Evolutionary conservation across 768 basidiomycete species (phyloP), one percentile per base, ranked within the genome.

Genomic region (Leccinum fibrillosum): DNA sequence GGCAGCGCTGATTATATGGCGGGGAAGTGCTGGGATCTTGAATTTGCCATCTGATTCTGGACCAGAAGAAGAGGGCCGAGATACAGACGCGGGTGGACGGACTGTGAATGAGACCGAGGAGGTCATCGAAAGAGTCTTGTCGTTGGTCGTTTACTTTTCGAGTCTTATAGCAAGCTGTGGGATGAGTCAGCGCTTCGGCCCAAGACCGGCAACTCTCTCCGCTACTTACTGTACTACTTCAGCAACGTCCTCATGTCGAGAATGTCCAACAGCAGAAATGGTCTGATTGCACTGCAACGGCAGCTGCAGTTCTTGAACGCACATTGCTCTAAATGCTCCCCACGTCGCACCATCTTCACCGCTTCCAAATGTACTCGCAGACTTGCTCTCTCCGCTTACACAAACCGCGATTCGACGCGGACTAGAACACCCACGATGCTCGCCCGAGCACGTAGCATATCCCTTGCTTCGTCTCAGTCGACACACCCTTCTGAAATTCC

Each of bases 41-140:
- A 87, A 86, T 19, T 71, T 69, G 0, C 74, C 70, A 60, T 86
- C 86, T 0, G 85, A 85, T 42, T 88, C 89, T 45, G 81, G 77
- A 10, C 84, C 86, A 32, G 86, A 81, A 0, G 89, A 89, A 0
- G 78, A 69, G 17, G 81, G 79, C 11, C 88, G 80, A 6, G 89
- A 87, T 0, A 78, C 69, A 1, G 90, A 37, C 15, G 7, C 8
- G 8, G 37, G 88, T 0, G 85, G 81, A 45, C 91, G 84, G 57
- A 96, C 80, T 2, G 89, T 94, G 73, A 96, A 95, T 1, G 93
- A 94, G 42, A 94, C 81, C 62, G 84, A 82, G 21, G 69, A 61
- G 17, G 67, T 63, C n/a, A 68, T 55, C 10, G 67, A n/a, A 11
- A 9, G 9, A 23, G 60, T 39, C 71, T 71, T 70, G 37, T 37